Conservation (phyloP, 768 basidiomycete genomes). For the Cubamyces sp. region DNA sequence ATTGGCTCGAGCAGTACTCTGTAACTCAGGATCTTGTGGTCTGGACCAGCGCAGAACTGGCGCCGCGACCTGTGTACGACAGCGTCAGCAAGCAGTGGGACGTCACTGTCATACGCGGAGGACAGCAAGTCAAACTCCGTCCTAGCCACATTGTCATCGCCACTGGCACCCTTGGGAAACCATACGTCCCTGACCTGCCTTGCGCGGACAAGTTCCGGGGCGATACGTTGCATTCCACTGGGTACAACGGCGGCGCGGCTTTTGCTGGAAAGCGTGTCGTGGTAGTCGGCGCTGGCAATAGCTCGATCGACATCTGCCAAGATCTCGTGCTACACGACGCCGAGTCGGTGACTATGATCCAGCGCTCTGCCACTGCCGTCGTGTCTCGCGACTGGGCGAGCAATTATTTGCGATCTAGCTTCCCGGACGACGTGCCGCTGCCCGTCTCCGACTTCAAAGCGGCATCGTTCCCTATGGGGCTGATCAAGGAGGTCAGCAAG, state of each 20-base stretch:
- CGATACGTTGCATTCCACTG: conserved; percentile 52
- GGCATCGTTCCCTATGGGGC: conserved; percentile 36
- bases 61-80: conserved; percentile 41
- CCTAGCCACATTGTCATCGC: conserved; percentile 59
- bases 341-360: conserved; percentile 44
- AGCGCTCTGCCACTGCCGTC: conserved; percentile 44
- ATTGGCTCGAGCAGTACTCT: conserved; percentile 69
- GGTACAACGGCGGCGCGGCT: conserved; percentile 51
- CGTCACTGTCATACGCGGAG: conserved; percentile 44
- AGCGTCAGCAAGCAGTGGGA: conserved; percentile 47
- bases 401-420: not conserved
- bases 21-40: conserved; percentile 62
- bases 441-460: conserved; percentile 43
- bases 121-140: conserved; percentile 42
- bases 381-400: conserved; percentile 23
- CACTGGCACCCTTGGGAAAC: conserved; percentile 54
- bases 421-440: conserved; percentile 36
- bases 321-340: conserved; percentile 42
- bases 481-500: conserved; percentile 9
- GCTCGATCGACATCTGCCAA: conserved; percentile 39
- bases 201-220: conserved; percentile 55
- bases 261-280: conserved; percentile 66
- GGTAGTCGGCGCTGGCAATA: conserved; percentile 66
- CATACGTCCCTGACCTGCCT: conserved; percentile 49
- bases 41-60: conserved; percentile 57